phyloP scores from a whole-genome alignment of 1,139 yeast species.

The Yamadazyma buinensis region DNA sequence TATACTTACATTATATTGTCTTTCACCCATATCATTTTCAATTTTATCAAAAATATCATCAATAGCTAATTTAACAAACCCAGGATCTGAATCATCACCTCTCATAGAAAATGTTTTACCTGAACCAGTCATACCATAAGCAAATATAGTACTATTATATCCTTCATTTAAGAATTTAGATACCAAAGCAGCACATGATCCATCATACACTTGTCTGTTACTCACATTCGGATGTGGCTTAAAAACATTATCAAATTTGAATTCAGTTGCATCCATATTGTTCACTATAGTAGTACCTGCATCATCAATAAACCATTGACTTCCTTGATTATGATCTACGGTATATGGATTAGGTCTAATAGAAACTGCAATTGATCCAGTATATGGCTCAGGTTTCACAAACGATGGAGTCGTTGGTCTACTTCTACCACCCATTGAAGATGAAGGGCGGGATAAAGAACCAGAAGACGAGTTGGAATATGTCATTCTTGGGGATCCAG shows the following conservation, averaged over 20 bases:
- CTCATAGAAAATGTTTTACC: slow-evolving; percentile 94
- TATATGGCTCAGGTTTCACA: slow-evolving; percentile 35
- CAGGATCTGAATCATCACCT: slow-evolving; percentile 65
- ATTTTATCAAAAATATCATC: slow-evolving; percentile 59
- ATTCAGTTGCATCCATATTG: slow-evolving; percentile 49
- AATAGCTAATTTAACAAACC: slow-evolving; percentile 74
- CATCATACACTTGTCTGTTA: slow-evolving; percentile 60
- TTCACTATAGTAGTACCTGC: slow-evolving; percentile 42
- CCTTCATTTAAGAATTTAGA: slow-evolving; percentile 65
- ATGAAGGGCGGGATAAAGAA: slow-evolving; percentile 25
- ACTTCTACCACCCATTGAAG: slow-evolving; percentile 31
- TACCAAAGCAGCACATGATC: slow-evolving; percentile 60
- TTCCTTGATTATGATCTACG: slow-evolving; percentile 17
- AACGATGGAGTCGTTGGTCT: slow-evolving; percentile 41
- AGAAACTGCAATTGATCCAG: slow-evolving; percentile 50
- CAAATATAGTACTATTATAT: slow-evolving; percentile 85
- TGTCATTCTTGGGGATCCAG: slow-evolving; percentile 20
- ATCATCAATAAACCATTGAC: slow-evolving; percentile 45
- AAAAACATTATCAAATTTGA: slow-evolving; percentile 76
- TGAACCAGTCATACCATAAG: slow-evolving; percentile 87
- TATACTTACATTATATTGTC: slow-evolving; percentile 45
- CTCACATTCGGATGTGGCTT: slow-evolving; percentile 37
- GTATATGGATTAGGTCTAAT: slow-evolving; percentile 52
- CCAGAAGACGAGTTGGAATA: not conserved
- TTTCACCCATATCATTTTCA: slow-evolving; percentile 21